Base-by-base conservation (phyloP, 2,329 filamentous ascomycete species). In the Incumbomyces lentus region DNA sequence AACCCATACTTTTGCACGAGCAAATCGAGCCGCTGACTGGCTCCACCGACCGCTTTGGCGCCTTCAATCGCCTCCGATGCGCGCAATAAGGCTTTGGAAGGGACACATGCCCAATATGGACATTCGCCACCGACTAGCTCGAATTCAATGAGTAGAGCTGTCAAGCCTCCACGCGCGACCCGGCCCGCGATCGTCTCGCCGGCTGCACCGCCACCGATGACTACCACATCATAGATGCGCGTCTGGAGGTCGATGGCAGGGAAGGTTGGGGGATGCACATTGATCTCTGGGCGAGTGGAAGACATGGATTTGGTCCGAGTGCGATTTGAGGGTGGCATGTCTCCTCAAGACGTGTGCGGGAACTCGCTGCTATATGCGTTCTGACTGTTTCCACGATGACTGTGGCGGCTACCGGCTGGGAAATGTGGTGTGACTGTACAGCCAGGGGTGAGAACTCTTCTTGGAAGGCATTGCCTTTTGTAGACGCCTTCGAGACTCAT, bases 241-340 rank as follows among this genome's bases (percentile, higher is more conserved):
- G 40, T 30, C 26, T 50, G 17, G 3, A 50, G 45, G 13, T 26
- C n/a, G 2, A n/a, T 31, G 14, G 44, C 38, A 18, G 40, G 30
- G 35, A 39, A 40, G 17, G 39, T 39, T 13, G 36, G 30, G 12
- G 47, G 47, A 26, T 46, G 42, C 16, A 49, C 17, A 17, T 48
- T 48, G 26, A 74, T 63, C 52, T 73, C 70, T 4, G 33, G 33
- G 16, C 33, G 33, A 4, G 33, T 35, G 16, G 33, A 4, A 5
- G 33, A 35, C 33, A 35, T 35, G 33, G n/a, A 5, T n/a, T n/a
- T 35, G 13, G 33, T 5, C 11, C 4, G 22, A 8, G 8, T 26
- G 22, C 22, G 22, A 26, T n/a, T n/a, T n/a, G n/a, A 26, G 5
- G 5, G 4, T 26, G 4, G 22, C 22, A 26, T 26, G 8, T 4